Percentiles rank a stretch among this genome's conserved stretches.
Evolutionary conservation across 352 stramenopile species (phyloP).

Genomic region (Globisporangium yorkense): DNA sequence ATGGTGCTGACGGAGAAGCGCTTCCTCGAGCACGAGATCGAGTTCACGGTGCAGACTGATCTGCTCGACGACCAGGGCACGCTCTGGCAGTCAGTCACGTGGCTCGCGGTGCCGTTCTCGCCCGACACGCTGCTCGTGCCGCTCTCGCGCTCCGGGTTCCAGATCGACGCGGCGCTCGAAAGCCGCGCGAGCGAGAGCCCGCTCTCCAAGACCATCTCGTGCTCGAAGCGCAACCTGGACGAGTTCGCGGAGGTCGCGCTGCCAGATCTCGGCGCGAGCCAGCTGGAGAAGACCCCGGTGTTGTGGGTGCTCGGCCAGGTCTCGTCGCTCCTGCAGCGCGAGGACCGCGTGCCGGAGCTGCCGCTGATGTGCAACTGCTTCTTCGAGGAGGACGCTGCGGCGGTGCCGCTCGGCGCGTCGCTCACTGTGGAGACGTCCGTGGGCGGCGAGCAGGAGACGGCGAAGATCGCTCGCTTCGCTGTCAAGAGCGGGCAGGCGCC

Average conservation of each 20-base stretch:
- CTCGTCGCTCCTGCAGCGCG: conserved; percentile 32
- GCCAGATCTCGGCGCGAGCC: conserved; percentile 26
- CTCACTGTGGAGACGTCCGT: conserved; percentile 26
- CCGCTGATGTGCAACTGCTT: conserved; percentile 52
- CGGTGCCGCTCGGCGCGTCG: conserved; percentile 26
- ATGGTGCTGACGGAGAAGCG: conserved; percentile 77
- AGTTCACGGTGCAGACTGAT: conserved; percentile 74
- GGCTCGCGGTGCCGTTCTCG: conserved; percentile 55
- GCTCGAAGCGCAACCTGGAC: conserved; percentile 36
- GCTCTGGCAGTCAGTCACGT: conserved; percentile 71
- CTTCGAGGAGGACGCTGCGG: conserved; percentile 27
- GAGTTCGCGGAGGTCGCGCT: conserved; percentile 59
- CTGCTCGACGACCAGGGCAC: conserved; percentile 65
- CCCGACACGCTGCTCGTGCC: conserved; percentile 51
- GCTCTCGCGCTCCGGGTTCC: conserved; percentile 31
- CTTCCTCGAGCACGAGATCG: conserved; percentile 59
- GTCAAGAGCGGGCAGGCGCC: conserved; percentile 4
- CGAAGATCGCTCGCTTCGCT: conserved; percentile 8
- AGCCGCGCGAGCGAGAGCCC: conserved; percentile 13
- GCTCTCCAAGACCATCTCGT: conserved; percentile 25
- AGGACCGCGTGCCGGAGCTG: conserved; percentile 40
- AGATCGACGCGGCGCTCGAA: conserved; percentile 31
- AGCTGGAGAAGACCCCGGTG: conserved; percentile 26
- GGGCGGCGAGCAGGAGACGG: conserved; percentile 11
- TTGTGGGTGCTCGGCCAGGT: conserved; percentile 58